Evolutionary conservation across 2,329 filamentous ascomycete species (phyloP).

Genomic region (Verticillium tricorpus): DNA sequence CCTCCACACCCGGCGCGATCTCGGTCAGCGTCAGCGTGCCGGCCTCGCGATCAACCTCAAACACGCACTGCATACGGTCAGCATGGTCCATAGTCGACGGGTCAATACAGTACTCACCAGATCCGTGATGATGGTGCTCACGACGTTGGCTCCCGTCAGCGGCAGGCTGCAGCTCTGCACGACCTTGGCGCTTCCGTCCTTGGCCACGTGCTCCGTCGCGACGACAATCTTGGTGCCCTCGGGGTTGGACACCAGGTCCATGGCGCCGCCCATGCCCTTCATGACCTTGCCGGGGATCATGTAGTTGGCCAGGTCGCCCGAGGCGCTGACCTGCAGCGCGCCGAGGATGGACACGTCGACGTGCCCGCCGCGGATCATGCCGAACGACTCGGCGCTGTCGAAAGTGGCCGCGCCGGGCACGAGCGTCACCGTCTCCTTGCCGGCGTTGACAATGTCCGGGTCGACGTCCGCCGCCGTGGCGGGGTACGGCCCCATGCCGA

Average conservation of each 20-base stretch:
- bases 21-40: slow-evolving; percentile 65
- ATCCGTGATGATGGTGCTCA: slow-evolving; percentile 70
- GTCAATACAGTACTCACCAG: slow-evolving; percentile 45
- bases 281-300: slow-evolving; percentile 86
- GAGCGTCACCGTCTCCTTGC: slow-evolving; percentile 82
- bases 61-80: slow-evolving; percentile 51
- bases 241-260: slow-evolving; percentile 69
- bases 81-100: not conserved
- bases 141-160: slow-evolving; percentile 61
- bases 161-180: slow-evolving; percentile 60
- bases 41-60: slow-evolving; percentile 59
- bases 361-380: slow-evolving; percentile 82
- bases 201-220: slow-evolving; percentile 65
- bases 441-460: slow-evolving; percentile 78
- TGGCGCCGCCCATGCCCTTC: slow-evolving; percentile 82
- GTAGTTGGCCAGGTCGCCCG: slow-evolving; percentile 80
- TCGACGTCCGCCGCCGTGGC: slow-evolving; percentile 63
- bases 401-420: slow-evolving; percentile 73
- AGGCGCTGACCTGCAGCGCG: slow-evolving; percentile 73
- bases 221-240: slow-evolving; percentile 69
- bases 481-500: slow-evolving; percentile 80
- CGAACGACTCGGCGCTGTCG: slow-evolving; percentile 76
- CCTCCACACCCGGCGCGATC: slow-evolving; percentile 61
- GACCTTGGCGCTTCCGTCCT: slow-evolving; percentile 64
- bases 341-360: slow-evolving; percentile 82